Percentiles rank a stretch among this genome's conserved stretches.
These are phyloP conservation scores for Coemansia sp. DNA, from an alignment of 192 early-diverging fungal genomes.

Conservation along the genomic window DNA sequence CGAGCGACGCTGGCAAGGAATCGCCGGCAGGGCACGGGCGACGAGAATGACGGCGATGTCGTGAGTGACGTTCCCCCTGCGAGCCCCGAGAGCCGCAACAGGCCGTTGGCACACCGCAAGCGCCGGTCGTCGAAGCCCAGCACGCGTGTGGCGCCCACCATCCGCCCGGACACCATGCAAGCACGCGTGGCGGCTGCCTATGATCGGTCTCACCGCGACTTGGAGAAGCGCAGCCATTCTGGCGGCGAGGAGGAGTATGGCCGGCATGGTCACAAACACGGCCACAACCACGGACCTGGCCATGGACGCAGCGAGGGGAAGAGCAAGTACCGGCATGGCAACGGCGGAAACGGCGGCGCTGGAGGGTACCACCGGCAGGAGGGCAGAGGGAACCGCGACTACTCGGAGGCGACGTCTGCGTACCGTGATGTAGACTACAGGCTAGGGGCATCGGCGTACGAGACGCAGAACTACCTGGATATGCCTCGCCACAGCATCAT, in stretches of 20 bases:
- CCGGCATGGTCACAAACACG: not conserved
- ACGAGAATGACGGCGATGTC: not conserved
- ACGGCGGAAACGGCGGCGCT: not conserved
- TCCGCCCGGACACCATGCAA: not conserved
- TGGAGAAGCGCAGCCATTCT: slow-evolving; percentile 3
- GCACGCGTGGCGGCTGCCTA: slow-evolving; percentile 9
- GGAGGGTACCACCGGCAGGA: not conserved
- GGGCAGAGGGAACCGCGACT: slow-evolving; percentile 11
- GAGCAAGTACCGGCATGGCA: not conserved
- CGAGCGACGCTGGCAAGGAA: slow-evolving; percentile 23
- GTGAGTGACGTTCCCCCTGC: not conserved
- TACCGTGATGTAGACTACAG: slow-evolving; percentile 18
- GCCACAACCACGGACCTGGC: not conserved
- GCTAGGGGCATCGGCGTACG: slow-evolving; percentile 12
- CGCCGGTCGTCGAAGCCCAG: slow-evolving; percentile 3
- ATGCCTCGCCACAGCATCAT: slow-evolving; percentile 52
- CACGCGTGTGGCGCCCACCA: slow-evolving; percentile 6
- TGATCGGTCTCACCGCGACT: slow-evolving; percentile 4
- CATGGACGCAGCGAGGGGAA: slow-evolving; percentile 3
- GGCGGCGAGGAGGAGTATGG: slow-evolving; percentile 1
- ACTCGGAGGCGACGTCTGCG: slow-evolving; percentile 8
- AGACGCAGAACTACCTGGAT: slow-evolving; percentile 36
- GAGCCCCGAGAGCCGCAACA: not conserved
- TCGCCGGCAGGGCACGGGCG: slow-evolving; percentile 10
- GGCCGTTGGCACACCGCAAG: not conserved